These are phyloP conservation scores for Phytophthora agathidicida DNA, from an alignment of 352 stramenopile genomes.

Conservation along the genomic window DNA sequence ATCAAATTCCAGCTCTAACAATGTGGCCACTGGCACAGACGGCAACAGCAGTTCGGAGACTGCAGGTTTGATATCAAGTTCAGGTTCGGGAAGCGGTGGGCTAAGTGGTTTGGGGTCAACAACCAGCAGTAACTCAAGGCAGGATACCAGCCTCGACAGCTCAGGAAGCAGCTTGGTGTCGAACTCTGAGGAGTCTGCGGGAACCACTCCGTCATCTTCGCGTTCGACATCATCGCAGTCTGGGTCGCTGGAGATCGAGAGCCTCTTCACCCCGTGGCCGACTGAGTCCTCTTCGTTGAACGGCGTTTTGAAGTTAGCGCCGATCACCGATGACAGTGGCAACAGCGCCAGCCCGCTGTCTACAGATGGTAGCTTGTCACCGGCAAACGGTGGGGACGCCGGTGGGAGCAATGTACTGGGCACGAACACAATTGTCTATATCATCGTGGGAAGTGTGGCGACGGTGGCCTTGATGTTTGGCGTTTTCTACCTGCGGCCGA, in stretches of 20 bases:
- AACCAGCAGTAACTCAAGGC: constrained; percentile 8
- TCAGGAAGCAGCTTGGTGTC: background rate
- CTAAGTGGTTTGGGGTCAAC: constrained; percentile 4
- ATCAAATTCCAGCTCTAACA: constrained; percentile 10
- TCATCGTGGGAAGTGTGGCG: constrained; percentile 36
- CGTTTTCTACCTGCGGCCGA: constrained; percentile 38
- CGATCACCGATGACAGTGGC: constrained; percentile 33
- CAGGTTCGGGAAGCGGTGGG: constrained; percentile 10
- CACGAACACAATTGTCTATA: constrained; percentile 34
- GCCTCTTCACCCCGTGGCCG: constrained; percentile 9
- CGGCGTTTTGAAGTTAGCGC: constrained; percentile 27
- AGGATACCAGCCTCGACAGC: constrained; percentile 16
- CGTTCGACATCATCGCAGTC: constrained; percentile 15
- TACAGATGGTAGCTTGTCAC: constrained; percentile 12
- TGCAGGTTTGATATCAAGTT: constrained; percentile 20
- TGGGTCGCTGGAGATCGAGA: constrained; percentile 12
- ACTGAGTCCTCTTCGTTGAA: constrained; percentile 18
- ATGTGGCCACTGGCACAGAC: background rate
- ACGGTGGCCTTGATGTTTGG: constrained; percentile 39
- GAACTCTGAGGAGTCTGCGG: constrained; percentile 6
- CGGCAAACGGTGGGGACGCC: constrained; percentile 20
- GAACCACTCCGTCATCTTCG: constrained; percentile 6
- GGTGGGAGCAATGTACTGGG: constrained; percentile 13
- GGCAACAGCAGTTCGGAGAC: constrained; percentile 12
- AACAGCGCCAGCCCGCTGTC: constrained; percentile 28